These are phyloP conservation scores for Withania somnifera DNA, from an alignment of 305 asterid genomes.

Conservation along the genomic window DNA sequence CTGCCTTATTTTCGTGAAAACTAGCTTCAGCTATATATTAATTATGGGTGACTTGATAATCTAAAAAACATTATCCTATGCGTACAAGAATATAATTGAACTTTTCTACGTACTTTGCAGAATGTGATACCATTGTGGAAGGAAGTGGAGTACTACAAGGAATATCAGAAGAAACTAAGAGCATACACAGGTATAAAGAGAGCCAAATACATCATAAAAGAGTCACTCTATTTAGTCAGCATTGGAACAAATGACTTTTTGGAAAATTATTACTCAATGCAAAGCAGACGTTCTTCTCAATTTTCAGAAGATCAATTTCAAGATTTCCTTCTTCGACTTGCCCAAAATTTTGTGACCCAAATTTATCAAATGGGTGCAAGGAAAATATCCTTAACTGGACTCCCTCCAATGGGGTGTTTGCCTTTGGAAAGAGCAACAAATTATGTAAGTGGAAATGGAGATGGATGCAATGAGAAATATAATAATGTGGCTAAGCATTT, in stretches of 20 bases:
- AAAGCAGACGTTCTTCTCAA: slow-evolving; percentile 25
- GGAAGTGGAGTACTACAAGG: slow-evolving; percentile 72
- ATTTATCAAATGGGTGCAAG: slow-evolving; percentile 56
- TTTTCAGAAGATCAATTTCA: slow-evolving; percentile 63
- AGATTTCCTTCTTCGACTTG: slow-evolving; percentile 30
- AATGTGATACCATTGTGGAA: slow-evolving; percentile 81
- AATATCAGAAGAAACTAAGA: slow-evolving; percentile 43
- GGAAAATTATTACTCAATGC: slow-evolving; percentile 72
- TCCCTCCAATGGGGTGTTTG: slow-evolving; percentile 86
- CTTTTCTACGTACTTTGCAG: slow-evolving; percentile 23
- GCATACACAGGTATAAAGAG: slow-evolving; percentile 35
- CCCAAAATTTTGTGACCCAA: slow-evolving; percentile 36
- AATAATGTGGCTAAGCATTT: slow-evolving; percentile 48
- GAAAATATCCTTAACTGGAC: slow-evolving; percentile 53
- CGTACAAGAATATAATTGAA: not conserved
- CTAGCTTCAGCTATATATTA: too few relatives aligned
- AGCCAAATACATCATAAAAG: slow-evolving; percentile 32
- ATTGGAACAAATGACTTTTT: slow-evolving; percentile 85
- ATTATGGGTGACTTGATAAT: too few relatives aligned
- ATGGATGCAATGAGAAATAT: slow-evolving; percentile 49
- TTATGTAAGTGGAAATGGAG: slow-evolving; percentile 52
- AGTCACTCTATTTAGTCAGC: slow-evolving; percentile 59
- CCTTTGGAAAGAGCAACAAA: slow-evolving; percentile 77
- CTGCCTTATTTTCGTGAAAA: too few relatives aligned
- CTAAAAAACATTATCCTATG: too few relatives aligned